phyloP scores from a whole-genome alignment of 495 filamentous ascomycete species.

The Daldinia childiae region DNA sequence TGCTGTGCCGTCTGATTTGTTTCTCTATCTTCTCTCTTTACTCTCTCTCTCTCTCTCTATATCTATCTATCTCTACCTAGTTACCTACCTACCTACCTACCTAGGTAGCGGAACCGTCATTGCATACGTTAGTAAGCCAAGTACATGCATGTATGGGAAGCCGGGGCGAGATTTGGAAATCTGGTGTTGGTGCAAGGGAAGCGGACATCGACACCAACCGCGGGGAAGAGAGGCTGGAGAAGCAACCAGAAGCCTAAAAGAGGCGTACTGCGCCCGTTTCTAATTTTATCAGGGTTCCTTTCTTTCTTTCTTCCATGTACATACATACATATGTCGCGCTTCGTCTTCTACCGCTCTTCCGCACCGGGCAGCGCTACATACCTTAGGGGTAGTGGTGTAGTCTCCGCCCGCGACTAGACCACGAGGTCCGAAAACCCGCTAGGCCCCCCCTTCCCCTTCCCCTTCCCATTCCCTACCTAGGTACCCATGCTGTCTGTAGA shows the following conservation, averaged over 20 bases:
- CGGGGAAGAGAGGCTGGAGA: conserved; percentile 19
- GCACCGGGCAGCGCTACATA: background rate
- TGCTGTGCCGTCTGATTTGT: conserved; percentile 25
- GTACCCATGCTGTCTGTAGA: background rate
- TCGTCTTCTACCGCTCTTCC: conserved; percentile 1
- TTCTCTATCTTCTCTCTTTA: too few species aligned
- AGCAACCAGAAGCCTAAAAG: conserved; percentile 4
- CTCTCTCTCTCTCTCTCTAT: background rate
- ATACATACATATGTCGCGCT: background rate
- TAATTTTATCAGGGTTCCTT: conserved; percentile 19
- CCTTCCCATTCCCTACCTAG: too few species aligned
- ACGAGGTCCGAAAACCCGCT: conserved; percentile 12
- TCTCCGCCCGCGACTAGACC: conserved; percentile 9
- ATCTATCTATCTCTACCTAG: too few species aligned
- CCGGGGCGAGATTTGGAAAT: background rate
- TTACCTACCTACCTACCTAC: background rate
- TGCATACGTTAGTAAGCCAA: background rate
- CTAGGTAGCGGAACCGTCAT: background rate
- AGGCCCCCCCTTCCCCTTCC: background rate
- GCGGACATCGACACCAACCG: conserved; percentile 7
- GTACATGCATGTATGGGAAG: background rate
- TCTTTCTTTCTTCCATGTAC: background rate
- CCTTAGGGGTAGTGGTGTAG: background rate
- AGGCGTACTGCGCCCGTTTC: conserved; percentile 38
- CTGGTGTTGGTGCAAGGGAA: conserved; percentile 1